Evolutionary conservation across 2,329 filamentous ascomycete genomes (phyloP).

Genomic region (Gnomoniopsis sp.): DNA sequence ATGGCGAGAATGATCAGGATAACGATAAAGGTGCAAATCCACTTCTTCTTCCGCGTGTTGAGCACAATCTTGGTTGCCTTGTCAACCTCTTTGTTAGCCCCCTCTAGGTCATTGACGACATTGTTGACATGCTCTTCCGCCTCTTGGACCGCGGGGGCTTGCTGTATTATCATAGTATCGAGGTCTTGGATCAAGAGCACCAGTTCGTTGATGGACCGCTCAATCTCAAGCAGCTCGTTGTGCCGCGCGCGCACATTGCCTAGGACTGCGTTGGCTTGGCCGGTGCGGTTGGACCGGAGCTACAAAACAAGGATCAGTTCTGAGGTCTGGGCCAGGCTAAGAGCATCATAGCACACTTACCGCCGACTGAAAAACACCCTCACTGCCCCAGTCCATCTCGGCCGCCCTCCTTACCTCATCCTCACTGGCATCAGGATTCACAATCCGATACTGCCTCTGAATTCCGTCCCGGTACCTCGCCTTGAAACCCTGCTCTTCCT

Average conservation of each 20-base stretch:
- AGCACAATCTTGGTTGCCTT: slow-evolving; percentile 65
- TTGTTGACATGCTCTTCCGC: slow-evolving; percentile 64
- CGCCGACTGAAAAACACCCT: slow-evolving; percentile 79
- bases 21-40: slow-evolving; percentile 68
- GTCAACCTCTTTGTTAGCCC: slow-evolving; percentile 67
- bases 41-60: slow-evolving; percentile 72
- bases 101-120: slow-evolving; percentile 63
- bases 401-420: slow-evolving; percentile 67
- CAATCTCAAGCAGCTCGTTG: slow-evolving; percentile 79
- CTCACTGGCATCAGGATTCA: slow-evolving; percentile 76
- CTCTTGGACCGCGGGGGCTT: slow-evolving; percentile 61
- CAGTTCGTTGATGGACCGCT: slow-evolving; percentile 70
- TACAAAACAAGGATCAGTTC: slow-evolving; percentile 29
- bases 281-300: slow-evolving; percentile 72
- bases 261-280: slow-evolving; percentile 69
- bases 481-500: slow-evolving; percentile 69
- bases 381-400: slow-evolving; percentile 69
- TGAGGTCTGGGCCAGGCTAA: not conserved
- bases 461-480: slow-evolving; percentile 74
- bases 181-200: slow-evolving; percentile 70
- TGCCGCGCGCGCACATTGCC: slow-evolving; percentile 78
- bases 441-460: slow-evolving; percentile 74
- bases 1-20: slow-evolving; percentile 56
- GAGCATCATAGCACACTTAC: slow-evolving; percentile 47
- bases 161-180: slow-evolving; percentile 68